These are phyloP conservation scores for Plasmodium adleri DNA, from an alignment of 169 alveolate species.

Conservation along the genomic window DNA sequence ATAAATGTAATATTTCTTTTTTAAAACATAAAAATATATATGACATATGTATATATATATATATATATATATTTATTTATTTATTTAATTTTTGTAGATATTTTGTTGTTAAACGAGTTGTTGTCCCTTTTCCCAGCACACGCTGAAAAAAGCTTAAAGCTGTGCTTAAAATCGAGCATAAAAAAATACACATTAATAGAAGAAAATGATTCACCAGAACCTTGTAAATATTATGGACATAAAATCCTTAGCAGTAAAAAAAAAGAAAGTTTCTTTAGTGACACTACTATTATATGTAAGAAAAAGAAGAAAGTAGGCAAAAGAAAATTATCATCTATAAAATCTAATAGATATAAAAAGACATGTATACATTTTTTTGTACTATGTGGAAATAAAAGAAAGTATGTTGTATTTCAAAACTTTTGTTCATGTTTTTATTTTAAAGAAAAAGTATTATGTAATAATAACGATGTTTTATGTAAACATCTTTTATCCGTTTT, in stretches of 20 bases:
- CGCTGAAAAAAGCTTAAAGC: constrained; percentile 70
- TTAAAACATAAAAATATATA: neutral
- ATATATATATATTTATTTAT: constrained; percentile 6
- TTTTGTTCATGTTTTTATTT: constrained; percentile 73
- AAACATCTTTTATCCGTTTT: constrained; percentile 59
- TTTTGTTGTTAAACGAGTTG: constrained; percentile 56
- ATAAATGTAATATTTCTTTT: constrained; percentile 38
- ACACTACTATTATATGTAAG: constrained; percentile 24
- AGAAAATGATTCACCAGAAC: neutral
- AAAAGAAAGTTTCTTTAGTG: constrained; percentile 53
- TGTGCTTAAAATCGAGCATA: constrained; percentile 55
- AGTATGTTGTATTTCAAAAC: constrained; percentile 50
- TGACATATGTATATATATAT: neutral
- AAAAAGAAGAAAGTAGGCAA: constrained; percentile 6
- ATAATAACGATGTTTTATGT: constrained; percentile 46
- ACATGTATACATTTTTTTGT: constrained; percentile 56
- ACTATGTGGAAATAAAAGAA: constrained; percentile 55
- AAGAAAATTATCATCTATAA: neutral
- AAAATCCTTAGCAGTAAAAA: constrained; percentile 1
- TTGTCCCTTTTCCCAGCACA: constrained; percentile 65
- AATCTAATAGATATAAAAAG: constrained; percentile 20
- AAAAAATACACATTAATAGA: constrained; percentile 51
- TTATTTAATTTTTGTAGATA: constrained; percentile 52
- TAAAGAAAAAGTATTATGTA: constrained; percentile 72
- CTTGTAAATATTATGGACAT: neutral